Percentiles rank a stretch among this genome's conserved stretches.
Conservation (phyloP, 2,329 filamentous ascomycete species). For the Colletotrichum echinochloae region DNA sequence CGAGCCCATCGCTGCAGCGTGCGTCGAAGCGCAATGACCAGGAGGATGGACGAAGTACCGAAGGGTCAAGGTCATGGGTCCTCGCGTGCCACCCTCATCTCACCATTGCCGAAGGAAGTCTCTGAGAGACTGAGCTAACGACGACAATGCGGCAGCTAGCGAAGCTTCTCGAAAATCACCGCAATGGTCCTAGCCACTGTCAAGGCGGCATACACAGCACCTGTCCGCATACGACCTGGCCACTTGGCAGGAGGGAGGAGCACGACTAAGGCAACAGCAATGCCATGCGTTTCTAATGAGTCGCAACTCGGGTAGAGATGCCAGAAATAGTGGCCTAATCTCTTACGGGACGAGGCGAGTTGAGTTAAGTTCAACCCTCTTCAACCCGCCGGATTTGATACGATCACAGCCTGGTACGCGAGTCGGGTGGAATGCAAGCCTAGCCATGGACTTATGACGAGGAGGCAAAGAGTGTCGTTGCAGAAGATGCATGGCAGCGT, state of each 20-base stretch:
- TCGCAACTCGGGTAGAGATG: constrained; percentile 10
- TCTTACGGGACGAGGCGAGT: constrained; percentile 26
- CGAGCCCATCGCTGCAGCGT: background rate
- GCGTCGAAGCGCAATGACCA: constrained; percentile 23
- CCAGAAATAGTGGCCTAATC: constrained; percentile 18
- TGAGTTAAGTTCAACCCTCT: constrained; percentile 27
- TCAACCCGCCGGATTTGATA: background rate
- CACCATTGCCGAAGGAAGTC: background rate
- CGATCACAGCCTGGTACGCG: background rate
- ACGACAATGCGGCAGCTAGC: constrained; percentile 3
- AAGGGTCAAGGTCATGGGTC: constrained; percentile 13
- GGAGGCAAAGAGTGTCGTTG: constrained; percentile 4
- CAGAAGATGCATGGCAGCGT: constrained; percentile 29
- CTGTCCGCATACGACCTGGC: background rate
- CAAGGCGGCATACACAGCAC: background rate
- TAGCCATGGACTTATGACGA: background rate
- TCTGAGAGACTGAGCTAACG: background rate
- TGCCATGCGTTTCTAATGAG: constrained; percentile 17
- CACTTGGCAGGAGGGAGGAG: background rate
- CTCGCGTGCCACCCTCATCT: background rate
- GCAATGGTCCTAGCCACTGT: background rate
- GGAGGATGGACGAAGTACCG: background rate
- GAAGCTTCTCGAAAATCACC: constrained; percentile 37
- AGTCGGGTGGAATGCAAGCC: background rate
- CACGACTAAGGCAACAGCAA: constrained; percentile 19